Evolutionary conservation across 2,329 filamentous ascomycete genomes (phyloP).

Genomic region (Pseudohalonectria lignicola): DNA sequence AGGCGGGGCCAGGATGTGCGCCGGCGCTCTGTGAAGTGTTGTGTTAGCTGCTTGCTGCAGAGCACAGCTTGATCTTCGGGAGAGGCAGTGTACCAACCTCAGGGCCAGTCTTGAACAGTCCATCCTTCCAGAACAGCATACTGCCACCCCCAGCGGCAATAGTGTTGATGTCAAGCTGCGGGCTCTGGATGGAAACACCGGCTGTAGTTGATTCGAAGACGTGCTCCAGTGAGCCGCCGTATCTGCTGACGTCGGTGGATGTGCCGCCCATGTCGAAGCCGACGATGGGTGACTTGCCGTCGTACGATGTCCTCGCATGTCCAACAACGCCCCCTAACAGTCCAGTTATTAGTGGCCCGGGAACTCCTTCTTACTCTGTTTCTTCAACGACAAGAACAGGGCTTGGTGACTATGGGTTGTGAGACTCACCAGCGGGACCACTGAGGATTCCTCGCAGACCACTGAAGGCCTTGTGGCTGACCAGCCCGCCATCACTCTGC

Average conservation of each 20-base stretch:
- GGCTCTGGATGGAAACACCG: slow-evolving; percentile 83
- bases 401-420: too few relatives aligned
- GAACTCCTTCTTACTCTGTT: too few relatives aligned
- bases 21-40: too few relatives aligned
- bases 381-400: too few relatives aligned
- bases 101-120: slow-evolving; percentile 81
- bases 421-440: slow-evolving; percentile 58
- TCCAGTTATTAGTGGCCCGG: too few relatives aligned
- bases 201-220: slow-evolving; percentile 60
- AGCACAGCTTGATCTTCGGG: too few relatives aligned
- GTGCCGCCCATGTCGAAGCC: slow-evolving; percentile 55
- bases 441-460: slow-evolving; percentile 49
- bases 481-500: slow-evolving; percentile 47
- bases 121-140: slow-evolving; percentile 76
- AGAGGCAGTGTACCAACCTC: too few relatives aligned
- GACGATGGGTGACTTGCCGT: slow-evolving; percentile 56
- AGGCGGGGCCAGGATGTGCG: slow-evolving; percentile 81
- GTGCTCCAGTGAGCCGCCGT: slow-evolving; percentile 49
- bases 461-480: slow-evolving; percentile 8
- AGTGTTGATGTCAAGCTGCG: slow-evolving; percentile 89
- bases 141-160: slow-evolving; percentile 85
- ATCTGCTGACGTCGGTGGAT: slow-evolving; percentile 7
- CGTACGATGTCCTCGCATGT: slow-evolving; percentile 63
- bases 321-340: slow-evolving; percentile 66
- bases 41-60: too few relatives aligned